Conservation (phyloP, 2,329 filamentous ascomycete genomes). For the Pestalotiopsis sp. region DNA sequence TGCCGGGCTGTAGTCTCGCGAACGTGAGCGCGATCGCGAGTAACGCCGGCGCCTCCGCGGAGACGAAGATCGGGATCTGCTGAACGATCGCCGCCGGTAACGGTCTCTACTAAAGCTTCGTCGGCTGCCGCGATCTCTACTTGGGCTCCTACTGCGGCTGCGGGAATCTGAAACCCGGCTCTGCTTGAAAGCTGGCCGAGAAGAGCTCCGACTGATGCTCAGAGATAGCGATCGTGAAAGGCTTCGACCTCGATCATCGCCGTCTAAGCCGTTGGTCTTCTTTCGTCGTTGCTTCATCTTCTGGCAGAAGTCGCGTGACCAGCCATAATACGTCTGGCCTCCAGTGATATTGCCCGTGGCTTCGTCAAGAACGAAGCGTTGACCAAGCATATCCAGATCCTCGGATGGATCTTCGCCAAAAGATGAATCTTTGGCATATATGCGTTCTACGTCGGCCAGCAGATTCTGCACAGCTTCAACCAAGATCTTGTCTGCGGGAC, state of each 20-base stretch:
- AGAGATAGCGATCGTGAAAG: slow-evolving; percentile 34
- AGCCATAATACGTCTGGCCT: slow-evolving; percentile 83
- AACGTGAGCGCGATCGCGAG: slow-evolving; percentile 18
- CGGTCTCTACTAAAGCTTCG: slow-evolving; percentile 22
- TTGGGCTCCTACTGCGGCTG: slow-evolving; percentile 31
- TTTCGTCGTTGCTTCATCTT: slow-evolving; percentile 68
- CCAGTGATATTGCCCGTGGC: slow-evolving; percentile 63
- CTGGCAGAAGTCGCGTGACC: slow-evolving; percentile 78
- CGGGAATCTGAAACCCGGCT: slow-evolving; percentile 37
- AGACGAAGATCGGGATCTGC: slow-evolving; percentile 29
- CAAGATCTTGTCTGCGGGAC: slow-evolving; percentile 67
- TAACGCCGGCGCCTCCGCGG: slow-evolving; percentile 22
- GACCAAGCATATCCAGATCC: slow-evolving; percentile 77
- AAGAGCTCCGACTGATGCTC: slow-evolving; percentile 35
- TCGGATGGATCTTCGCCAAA: slow-evolving; percentile 44
- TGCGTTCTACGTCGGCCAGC: slow-evolving; percentile 66
- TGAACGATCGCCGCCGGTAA: slow-evolving; percentile 27
- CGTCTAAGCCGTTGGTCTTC: slow-evolving; percentile 26
- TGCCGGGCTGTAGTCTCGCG: slow-evolving; percentile 9
- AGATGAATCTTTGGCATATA: slow-evolving; percentile 59
- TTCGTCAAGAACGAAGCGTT: slow-evolving; percentile 64
- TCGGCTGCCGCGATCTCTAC: slow-evolving; percentile 22
- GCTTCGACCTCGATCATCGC: slow-evolving; percentile 28
- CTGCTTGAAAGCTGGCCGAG: slow-evolving; percentile 39
- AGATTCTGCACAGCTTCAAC: slow-evolving; percentile 69